Evolutionary conservation across 176 grass and related monocot genomes (phyloP), one percentile per base, ranked within the genome.

Genomic region (Oryza australiensis): DNA sequence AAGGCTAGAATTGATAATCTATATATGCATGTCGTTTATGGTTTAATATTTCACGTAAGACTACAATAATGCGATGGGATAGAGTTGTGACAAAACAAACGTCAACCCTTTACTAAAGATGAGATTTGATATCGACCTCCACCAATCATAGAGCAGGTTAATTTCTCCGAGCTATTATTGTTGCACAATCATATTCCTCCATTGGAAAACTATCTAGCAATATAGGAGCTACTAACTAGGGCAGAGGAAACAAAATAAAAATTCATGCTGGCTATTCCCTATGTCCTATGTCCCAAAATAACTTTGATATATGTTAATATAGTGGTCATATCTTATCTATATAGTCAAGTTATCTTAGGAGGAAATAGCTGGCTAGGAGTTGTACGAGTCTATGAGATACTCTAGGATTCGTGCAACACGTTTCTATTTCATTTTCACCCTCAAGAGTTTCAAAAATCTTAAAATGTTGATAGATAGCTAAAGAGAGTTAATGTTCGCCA

Each of bases 61-160:
- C 5, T 53, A 81, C 15, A 70, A 22, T 9, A 80, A 59, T 28
- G 3, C 16, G 12, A 80, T 1, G 9, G 18, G 9, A 11, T 35
- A n/a, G 20, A 13, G 23, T 46, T 9, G 55, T 2, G 68, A 27
- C 22, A 80, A 57, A 73, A 24, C 12, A 64, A 18, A 73, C 26
- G 38, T 64, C 68, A 20, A 42, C n/a, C 30, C 3, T 60, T 59
- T 49, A 23, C n/a, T 38, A 34, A 51, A 65, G 43, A 20, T 40
- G 68, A 12, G 41, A 29, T 66, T 46, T 41, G 60, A 86, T 29
- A 42, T 30, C 3, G 45, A 74, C 43, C 4, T 57, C 30, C 37
- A 66, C 43, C 69, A 80, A 74, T 80, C 60, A 86, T 7, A 67
- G 13, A 78, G 38, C 26, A 22, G 15, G 26, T 70, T 57, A 75